Conservation (phyloP, 179 eudicot genomes). For the Actinidia arguta region DNA sequence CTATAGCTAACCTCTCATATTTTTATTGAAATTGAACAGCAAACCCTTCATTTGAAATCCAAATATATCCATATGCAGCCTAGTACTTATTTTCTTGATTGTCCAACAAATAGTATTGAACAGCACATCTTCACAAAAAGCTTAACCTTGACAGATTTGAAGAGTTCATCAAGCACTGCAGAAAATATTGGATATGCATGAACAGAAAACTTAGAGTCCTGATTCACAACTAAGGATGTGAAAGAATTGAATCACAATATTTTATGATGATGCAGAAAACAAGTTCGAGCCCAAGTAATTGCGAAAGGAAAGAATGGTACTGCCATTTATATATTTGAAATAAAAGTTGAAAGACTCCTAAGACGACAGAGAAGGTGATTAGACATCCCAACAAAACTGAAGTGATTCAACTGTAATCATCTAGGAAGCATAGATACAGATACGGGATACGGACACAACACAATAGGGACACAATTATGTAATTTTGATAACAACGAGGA, state of each 20-base stretch:
- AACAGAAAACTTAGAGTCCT: slow-evolving; percentile 95
- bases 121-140: too few relatives aligned
- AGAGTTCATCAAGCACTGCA: slow-evolving; percentile 97
- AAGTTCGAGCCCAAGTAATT: background rate
- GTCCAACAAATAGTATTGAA: too few relatives aligned
- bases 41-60: background rate
- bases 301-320: slow-evolving; percentile 6
- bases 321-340: background rate
- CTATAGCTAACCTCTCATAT: background rate
- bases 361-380: background rate
- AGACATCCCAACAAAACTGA: background rate
- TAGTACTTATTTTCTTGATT: too few relatives aligned
- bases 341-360: background rate
- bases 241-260: background rate
- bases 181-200: slow-evolving; percentile 99
- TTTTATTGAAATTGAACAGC: background rate
- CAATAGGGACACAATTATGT: background rate
- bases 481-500: background rate
- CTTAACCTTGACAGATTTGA: slow-evolving; percentile 97
- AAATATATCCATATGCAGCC: background rate
- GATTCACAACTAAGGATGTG: slow-evolving; percentile 29
- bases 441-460: too few relatives aligned
- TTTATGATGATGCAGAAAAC: background rate
- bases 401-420: background rate
- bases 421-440: background rate